These are phyloP conservation scores for Tolypocladium ovalisporum DNA, from an alignment of 2,329 filamentous ascomycete genomes.

Conservation along the genomic window DNA sequence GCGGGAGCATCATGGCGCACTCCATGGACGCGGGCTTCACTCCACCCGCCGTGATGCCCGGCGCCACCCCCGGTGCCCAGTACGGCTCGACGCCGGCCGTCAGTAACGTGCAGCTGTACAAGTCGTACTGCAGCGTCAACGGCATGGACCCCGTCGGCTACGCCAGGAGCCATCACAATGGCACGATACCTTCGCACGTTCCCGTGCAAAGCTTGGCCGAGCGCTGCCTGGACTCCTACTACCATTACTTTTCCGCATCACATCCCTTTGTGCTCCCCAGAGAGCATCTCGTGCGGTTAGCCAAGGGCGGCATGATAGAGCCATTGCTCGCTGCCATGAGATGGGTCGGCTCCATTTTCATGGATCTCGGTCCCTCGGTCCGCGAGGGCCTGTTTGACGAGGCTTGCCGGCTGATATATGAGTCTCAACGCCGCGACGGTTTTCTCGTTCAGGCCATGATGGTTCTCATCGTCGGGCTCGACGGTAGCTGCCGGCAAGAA, in stretches of 20 bases:
- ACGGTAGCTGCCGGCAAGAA: slow-evolving; percentile 62
- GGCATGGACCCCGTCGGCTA: slow-evolving; percentile 11
- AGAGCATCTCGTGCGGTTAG: slow-evolving; percentile 34
- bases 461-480: slow-evolving; percentile 65
- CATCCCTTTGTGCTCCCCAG: slow-evolving; percentile 49
- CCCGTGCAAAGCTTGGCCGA: slow-evolving; percentile 30
- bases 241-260: slow-evolving; percentile 43
- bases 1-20: slow-evolving; percentile 5
- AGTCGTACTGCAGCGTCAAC: slow-evolving; percentile 14
- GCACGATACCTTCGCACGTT: slow-evolving; percentile 7
- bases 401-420: slow-evolving; percentile 39
- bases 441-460: slow-evolving; percentile 69
- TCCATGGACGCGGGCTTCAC: slow-evolving; percentile 2
- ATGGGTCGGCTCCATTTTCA: slow-evolving; percentile 45
- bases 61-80: slow-evolving; percentile 8
- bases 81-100: slow-evolving; percentile 8
- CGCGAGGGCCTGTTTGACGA: slow-evolving; percentile 46
- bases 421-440: slow-evolving; percentile 38
- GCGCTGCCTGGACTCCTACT: slow-evolving; percentile 46
- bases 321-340: slow-evolving; percentile 42
- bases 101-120: slow-evolving; percentile 29
- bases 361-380: slow-evolving; percentile 31
- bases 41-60: slow-evolving; percentile 3
- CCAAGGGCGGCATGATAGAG: slow-evolving; percentile 35
- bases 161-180: slow-evolving; percentile 7